A percentile compares a stretch with the other conserved stretches of the same genome.
phyloP scores from a whole-genome alignment of 345 rosid species.

The Pseudoturritis turrita region DNA sequence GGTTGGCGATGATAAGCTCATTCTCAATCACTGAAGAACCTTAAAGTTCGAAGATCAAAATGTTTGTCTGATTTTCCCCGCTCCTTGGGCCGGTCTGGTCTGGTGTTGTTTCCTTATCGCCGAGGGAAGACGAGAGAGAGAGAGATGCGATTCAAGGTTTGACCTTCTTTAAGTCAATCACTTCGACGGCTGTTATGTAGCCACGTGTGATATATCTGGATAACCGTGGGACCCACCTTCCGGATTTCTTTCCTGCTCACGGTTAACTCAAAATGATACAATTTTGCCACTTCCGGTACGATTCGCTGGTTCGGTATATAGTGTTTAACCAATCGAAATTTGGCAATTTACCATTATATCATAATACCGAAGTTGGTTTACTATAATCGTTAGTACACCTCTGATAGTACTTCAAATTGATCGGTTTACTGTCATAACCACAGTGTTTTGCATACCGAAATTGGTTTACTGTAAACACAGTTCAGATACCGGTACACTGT shows the following conservation, averaged over 20 bases:
- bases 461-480: not conserved
- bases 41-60: not conserved
- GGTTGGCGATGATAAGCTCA: constrained; percentile 33
- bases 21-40: not conserved
- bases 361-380: not conserved
- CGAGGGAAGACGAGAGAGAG: constrained; percentile 6
- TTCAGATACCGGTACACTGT: not conserved
- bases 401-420: not conserved
- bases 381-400: not conserved
- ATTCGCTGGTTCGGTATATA: not conserved
- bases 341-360: not conserved
- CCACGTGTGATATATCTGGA: constrained; percentile 24
- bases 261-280: no score
- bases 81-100: constrained; percentile 11
- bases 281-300: not conserved
- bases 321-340: not conserved
- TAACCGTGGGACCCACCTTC: constrained; percentile 25
- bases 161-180: constrained; percentile 7
- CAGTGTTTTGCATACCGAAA: not conserved
- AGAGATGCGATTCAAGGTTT: constrained; percentile 14
- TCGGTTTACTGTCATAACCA: not conserved
- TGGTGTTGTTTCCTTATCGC: constrained; percentile 31
- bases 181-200: constrained; percentile 9
- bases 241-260: constrained; percentile 5
- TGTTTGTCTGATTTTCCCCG: constrained; percentile 16